A percentile compares a stretch with the other conserved stretches of the same genome.
These are phyloP conservation scores for Amauroascus verrucosus DNA, from an alignment of 2,329 filamentous ascomycete species.

Conservation along the genomic window DNA sequence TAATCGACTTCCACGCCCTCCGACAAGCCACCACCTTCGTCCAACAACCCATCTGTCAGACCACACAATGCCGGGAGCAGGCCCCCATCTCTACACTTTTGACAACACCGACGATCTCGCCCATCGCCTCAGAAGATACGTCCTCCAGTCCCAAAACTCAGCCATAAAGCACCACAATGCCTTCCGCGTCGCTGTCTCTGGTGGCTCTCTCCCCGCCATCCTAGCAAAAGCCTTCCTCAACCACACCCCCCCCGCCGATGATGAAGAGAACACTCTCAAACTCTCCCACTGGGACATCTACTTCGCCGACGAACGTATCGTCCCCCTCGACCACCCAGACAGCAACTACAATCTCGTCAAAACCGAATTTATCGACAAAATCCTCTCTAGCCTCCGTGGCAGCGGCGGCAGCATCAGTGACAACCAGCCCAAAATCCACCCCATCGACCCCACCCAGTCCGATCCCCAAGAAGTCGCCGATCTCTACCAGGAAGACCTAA, in stretches of 20 bases:
- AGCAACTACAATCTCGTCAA: slow-evolving; percentile 90
- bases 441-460: slow-evolving; percentile 59
- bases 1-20: not conserved
- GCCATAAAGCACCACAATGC: slow-evolving; percentile 67
- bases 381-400: slow-evolving; percentile 53
- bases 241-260: slow-evolving; percentile 31
- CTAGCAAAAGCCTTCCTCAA: slow-evolving; percentile 67
- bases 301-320: slow-evolving; percentile 94
- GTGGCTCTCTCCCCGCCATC: slow-evolving; percentile 81
- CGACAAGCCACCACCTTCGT: no score
- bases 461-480: slow-evolving; percentile 89
- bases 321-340: slow-evolving; percentile 81
- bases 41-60: no score
- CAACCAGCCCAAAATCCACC: slow-evolving; percentile 57
- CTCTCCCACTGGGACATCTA: slow-evolving; percentile 95
- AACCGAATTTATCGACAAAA: slow-evolving; percentile 76
- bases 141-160: slow-evolving; percentile 69
- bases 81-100: slow-evolving; percentile 68
- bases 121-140: slow-evolving; percentile 65
- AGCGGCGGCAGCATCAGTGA: not conserved
- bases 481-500: slow-evolving; percentile 80
- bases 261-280: slow-evolving; percentile 52
- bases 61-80: slow-evolving; percentile 21
- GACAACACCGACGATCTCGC: slow-evolving; percentile 59
- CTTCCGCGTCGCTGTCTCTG: slow-evolving; percentile 89